phyloP scores from a whole-genome alignment of 2,329 filamentous ascomycete genomes.

The Fusarium torreyae region DNA sequence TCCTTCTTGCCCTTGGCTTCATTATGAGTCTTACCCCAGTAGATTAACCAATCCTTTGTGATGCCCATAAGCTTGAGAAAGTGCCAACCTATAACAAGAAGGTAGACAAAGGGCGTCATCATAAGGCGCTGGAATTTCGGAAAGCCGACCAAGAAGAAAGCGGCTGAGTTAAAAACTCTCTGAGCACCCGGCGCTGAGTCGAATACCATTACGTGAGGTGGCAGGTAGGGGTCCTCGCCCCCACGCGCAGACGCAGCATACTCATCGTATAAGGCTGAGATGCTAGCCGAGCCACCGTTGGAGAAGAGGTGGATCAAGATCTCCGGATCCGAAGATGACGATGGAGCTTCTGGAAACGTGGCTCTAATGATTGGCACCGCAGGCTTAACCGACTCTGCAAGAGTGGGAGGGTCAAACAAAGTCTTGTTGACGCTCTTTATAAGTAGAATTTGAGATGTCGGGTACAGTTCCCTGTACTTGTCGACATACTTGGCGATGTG shows the following conservation, averaged over 20 bases:
- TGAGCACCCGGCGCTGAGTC: constrained; percentile 25
- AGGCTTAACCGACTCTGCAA: neutral
- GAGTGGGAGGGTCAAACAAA: neutral
- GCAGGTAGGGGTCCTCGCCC: constrained; percentile 3
- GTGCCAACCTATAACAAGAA: neutral
- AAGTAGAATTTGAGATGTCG: constrained; percentile 8
- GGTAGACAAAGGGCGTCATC: constrained; percentile 6
- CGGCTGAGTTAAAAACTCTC: neutral
- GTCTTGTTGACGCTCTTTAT: constrained; percentile 14
- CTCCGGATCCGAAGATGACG: neutral
- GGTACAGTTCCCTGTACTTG: constrained; percentile 16
- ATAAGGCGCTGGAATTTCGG: neutral
- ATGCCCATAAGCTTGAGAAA: neutral
- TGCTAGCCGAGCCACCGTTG: constrained; percentile 15
- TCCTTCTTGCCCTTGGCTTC: constrained; percentile 9
- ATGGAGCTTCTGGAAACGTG: neutral
- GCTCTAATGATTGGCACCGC: constrained; percentile 10
- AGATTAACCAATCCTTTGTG: constrained; percentile 5
- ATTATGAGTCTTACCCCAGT: constrained; percentile 25
- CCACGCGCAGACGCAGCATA: constrained; percentile 2
- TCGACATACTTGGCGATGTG: constrained; percentile 39
- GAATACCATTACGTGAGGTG: constrained; percentile 15
- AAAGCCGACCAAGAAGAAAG: constrained; percentile 16
- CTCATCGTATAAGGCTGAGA: constrained; percentile 16
- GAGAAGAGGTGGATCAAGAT: constrained; percentile 27